Conservation (phyloP, 2,329 filamentous ascomycete species). For the Emergomyces africanus region DNA sequence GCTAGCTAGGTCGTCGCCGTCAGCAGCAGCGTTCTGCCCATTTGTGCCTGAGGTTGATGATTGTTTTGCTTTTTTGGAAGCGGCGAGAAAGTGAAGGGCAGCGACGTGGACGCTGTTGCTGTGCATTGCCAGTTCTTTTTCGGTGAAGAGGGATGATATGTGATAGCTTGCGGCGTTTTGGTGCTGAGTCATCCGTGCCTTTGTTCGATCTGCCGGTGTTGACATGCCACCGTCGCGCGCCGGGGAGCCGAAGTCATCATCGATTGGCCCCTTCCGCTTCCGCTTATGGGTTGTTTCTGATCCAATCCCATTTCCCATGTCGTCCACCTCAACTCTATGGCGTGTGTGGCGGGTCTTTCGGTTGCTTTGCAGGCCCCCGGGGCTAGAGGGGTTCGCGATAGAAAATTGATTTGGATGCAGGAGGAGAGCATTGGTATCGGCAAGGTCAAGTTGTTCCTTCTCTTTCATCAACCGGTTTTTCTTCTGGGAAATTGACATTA, state of each 20-base stretch:
- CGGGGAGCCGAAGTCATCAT: conserved; percentile 48
- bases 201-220: conserved; percentile 40
- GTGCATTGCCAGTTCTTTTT: conserved; percentile 51
- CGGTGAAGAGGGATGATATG: conserved; percentile 52
- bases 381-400: conserved; percentile 51
- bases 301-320: conserved; percentile 35
- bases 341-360: conserved; percentile 51
- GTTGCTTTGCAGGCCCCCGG: conserved; percentile 46
- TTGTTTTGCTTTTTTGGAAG: conserved; percentile 35
- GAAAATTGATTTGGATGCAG: conserved; percentile 55
- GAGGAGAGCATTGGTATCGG: conserved; percentile 52
- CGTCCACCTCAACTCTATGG: conserved; percentile 41
- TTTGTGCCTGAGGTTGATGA: conserved; percentile 26
- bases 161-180: conserved; percentile 48
- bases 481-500: conserved; percentile 45
- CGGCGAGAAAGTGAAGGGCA: conserved; percentile 45
- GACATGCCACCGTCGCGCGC: conserved; percentile 36
- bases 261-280: conserved; percentile 45
- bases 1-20: conserved; percentile 26
- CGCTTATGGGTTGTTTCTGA: conserved; percentile 40
- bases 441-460: conserved; percentile 54
- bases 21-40: conserved; percentile 23
- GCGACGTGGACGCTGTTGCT: conserved; percentile 49
- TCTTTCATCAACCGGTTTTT: conserved; percentile 47
- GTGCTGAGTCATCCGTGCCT: conserved; percentile 41